phyloP scores from a whole-genome alignment of 1,284 basidiomycete genomes.

The Ganoderma lingzhi region DNA sequence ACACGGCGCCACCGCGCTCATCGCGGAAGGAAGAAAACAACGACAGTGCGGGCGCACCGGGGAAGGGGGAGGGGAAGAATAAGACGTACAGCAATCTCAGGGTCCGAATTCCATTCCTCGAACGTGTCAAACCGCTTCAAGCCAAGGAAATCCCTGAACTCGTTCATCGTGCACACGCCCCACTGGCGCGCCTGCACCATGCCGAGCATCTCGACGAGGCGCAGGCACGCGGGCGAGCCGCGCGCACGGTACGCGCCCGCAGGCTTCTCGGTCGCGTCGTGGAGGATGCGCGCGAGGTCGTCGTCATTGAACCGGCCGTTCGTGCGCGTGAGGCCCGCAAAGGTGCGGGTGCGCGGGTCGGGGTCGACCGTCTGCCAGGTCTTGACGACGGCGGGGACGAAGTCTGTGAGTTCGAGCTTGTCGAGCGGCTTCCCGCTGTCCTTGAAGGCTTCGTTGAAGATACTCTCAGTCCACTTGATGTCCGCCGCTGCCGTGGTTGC shows the following conservation, averaged over 20 bases:
- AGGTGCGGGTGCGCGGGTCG: conserved; percentile 60
- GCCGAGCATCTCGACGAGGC: conserved; percentile 76
- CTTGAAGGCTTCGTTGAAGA: conserved; percentile 55
- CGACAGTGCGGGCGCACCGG: conserved; percentile 1
- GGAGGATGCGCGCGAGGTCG: conserved; percentile 72
- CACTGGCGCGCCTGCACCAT: conserved; percentile 77
- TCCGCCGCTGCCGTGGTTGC: conserved; percentile 68
- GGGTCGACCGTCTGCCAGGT: conserved; percentile 44
- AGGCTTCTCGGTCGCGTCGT: conserved; percentile 68
- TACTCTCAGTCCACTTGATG: conserved; percentile 62
- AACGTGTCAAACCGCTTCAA: conserved; percentile 67
- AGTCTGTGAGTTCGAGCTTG: conserved; percentile 29
- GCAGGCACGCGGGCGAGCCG: conserved; percentile 73
- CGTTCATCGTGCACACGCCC: conserved; percentile 79
- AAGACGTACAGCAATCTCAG: conserved; percentile 61
- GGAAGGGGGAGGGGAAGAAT: not conserved
- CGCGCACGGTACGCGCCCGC: conserved; percentile 83
- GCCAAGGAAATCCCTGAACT: conserved; percentile 67
- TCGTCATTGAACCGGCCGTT: conserved; percentile 73
- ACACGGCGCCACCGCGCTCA: not conserved
- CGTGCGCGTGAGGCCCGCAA: conserved; percentile 59
- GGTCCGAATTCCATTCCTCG: conserved; percentile 82
- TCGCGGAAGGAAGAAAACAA: not conserved
- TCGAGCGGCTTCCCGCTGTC: conserved; percentile 37
- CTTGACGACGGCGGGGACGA: conserved; percentile 30